phyloP scores from a whole-genome alignment of 768 basidiomycete species.

The Stropharia rugosoannulata region DNA sequence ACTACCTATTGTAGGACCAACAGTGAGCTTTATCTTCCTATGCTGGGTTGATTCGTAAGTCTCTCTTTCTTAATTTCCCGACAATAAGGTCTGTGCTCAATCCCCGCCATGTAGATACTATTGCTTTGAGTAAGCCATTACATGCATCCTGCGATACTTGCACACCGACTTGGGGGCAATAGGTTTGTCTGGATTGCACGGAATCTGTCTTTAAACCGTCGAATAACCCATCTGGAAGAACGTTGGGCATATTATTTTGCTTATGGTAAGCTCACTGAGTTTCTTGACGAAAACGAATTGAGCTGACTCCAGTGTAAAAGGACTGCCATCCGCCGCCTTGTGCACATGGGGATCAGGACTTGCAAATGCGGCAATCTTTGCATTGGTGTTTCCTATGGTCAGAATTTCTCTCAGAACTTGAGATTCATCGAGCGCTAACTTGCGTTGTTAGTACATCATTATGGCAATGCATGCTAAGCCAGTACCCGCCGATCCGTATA shows the following conservation, averaged over 20 bases:
- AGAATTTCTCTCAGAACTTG: conserved; percentile 22
- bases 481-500: conserved; percentile 74
- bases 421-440: too few relatives aligned
- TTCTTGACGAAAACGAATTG: not conserved
- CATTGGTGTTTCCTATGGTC: conserved; percentile 78
- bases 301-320: conserved; percentile 33
- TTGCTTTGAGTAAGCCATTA: conserved; percentile 72
- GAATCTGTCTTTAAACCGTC: conserved; percentile 63
- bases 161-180: not conserved
- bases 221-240: conserved; percentile 79
- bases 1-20: conserved; percentile 65
- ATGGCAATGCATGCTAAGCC: conserved; percentile 81
- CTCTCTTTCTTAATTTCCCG: not conserved
- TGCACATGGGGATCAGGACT: conserved; percentile 75
- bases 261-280: conserved; percentile 49
- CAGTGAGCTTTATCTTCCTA: conserved; percentile 66
- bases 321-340: conserved; percentile 67
- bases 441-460: conserved; percentile 63
- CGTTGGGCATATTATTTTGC: conserved; percentile 89
- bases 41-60: conserved; percentile 90
- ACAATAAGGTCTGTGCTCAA: not conserved
- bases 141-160: not conserved
- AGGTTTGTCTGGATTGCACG: conserved; percentile 82
- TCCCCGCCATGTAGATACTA: conserved; percentile 65
- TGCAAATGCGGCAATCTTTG: conserved; percentile 82